Base-by-base conservation (phyloP, 768 basidiomycete species). In the Rhizopogon vinicolor region DNA sequence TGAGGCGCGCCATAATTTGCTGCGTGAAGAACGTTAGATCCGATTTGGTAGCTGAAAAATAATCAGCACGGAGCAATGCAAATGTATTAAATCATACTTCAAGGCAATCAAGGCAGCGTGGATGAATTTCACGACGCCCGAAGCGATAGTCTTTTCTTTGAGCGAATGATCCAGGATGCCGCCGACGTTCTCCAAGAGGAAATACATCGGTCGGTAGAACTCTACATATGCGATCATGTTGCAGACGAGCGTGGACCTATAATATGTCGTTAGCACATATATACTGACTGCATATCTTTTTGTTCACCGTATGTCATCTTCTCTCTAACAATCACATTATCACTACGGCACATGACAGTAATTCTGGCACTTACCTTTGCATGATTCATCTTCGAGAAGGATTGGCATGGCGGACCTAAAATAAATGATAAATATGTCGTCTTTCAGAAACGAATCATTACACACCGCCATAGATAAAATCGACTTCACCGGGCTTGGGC, bases 1-100 rank as follows among this genome's bases (percentile, higher is more conserved):
- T 91, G 89, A 16, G 89, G 87, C 19, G 80, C 78, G 28, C 89
- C 89, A 67, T 89, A 89, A 37, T 84, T 82, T 0, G 77, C 82
- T 22, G 88, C 85, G 62, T 91, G 86, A 0, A 90, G 71, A 14
- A 85, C 69, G n/a, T 78, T 80, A 68, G 79, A 82, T 18, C 75
- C 79, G 2, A 80, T 82, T 69, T 91, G 89, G 63, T 91, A 91
- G 55, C 60, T 65, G 51, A 28, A 63, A 33, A 45, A 19, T 42
- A 16, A 29, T 53, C 14, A 45, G 5, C 14, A n/a, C 43, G 0
- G 44, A 54, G 53, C 42, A 62, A 41, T 28, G 10, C 43, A 22
- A 13, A 22, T 46, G 8, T 6, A 46, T 12, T 41, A 40, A 53
- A 3, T 68, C 79, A 43, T 65, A 85, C 87, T 88, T 88, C 1